Evolutionary conservation across 352 stramenopile species (phyloP).

Genomic region (Phytopythium montanum): DNA sequence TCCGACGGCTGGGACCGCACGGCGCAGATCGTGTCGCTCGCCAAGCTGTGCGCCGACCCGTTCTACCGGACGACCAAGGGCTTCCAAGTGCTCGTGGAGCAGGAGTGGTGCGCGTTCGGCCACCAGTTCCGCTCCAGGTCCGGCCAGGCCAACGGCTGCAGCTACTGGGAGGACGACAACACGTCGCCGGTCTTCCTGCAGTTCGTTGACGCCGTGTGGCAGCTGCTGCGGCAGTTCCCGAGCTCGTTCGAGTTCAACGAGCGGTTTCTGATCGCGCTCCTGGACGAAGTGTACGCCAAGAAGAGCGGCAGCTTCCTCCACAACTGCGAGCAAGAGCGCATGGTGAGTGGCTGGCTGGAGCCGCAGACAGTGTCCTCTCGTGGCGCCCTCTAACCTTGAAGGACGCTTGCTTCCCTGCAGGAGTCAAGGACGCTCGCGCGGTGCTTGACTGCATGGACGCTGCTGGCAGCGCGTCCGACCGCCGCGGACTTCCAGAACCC

Average conservation of each 20-base stretch:
- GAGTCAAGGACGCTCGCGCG: constrained; percentile 47
- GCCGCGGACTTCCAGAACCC: constrained; percentile 60
- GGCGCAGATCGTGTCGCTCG: constrained; percentile 92
- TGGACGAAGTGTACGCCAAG: constrained; percentile 96
- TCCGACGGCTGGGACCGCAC: constrained; percentile 99
- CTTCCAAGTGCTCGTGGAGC: constrained; percentile 97
- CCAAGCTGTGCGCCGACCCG: constrained; percentile 96
- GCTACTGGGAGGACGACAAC: constrained; percentile 94
- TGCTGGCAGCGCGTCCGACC: constrained; percentile 40
- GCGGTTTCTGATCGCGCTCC: constrained; percentile 88
- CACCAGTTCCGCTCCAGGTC: constrained; percentile 96
- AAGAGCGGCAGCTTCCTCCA: constrained; percentile 97
- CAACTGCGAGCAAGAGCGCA: constrained; percentile 91
- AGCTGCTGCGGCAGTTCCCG: constrained; percentile 96
- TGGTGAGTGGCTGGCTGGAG: constrained; percentile 32
- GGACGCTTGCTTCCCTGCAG: constrained; percentile 23
- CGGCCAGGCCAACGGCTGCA: constrained; percentile 49
- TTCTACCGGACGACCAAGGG: constrained; percentile 96
- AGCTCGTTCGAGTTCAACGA: constrained; percentile 98
- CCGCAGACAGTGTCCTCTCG: neutral
- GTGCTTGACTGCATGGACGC: constrained; percentile 68
- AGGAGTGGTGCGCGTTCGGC: constrained; percentile 99
- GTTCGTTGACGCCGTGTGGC: constrained; percentile 98
- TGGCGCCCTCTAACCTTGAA: neutral
- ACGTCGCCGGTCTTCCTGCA: constrained; percentile 98